Conservation (phyloP, 495 filamentous ascomycete genomes). For the Pseudevernia furfuracea region DNA sequence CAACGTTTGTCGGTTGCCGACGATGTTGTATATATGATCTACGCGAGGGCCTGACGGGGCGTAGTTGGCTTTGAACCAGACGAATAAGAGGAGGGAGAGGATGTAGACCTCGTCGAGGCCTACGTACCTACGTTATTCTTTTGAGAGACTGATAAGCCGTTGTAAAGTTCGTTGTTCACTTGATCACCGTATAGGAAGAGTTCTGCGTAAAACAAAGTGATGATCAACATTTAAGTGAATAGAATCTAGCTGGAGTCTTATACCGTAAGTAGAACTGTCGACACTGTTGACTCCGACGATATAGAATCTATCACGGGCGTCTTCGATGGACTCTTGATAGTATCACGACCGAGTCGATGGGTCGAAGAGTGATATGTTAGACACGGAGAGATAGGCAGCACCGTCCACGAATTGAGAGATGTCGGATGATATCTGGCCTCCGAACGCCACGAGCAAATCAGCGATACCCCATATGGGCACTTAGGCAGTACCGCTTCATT, state of each 20-base stretch:
- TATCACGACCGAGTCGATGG: neutral
- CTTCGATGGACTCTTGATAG: neutral
- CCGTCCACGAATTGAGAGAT: neutral
- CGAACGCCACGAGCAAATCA: conserved; percentile 1
- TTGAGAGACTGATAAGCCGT: neutral
- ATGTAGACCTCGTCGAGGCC: conserved; percentile 27
- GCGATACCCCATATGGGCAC: neutral
- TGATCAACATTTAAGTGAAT: neutral
- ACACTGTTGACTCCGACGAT: conserved; percentile 1
- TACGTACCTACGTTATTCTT: neutral
- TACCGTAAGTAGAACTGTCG: neutral
- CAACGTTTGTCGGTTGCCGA: conserved; percentile 20
- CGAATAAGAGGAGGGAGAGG: conserved; percentile 40
- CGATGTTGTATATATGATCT: conserved; percentile 17
- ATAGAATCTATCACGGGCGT: conserved; percentile 7
- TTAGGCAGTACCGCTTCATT: conserved; percentile 1
- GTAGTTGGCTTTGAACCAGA: conserved; percentile 31
- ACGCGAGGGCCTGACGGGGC: neutral
- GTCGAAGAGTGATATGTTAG: conserved; percentile 5
- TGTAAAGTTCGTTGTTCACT: neutral
- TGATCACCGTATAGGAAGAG: neutral
- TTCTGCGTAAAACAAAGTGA: neutral
- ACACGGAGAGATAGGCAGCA: neutral
- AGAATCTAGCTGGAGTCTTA: neutral
- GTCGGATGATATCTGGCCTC: neutral